phyloP scores from a whole-genome alignment of 208 protist genomes.

The Trypanosoma rangeli region DNA sequence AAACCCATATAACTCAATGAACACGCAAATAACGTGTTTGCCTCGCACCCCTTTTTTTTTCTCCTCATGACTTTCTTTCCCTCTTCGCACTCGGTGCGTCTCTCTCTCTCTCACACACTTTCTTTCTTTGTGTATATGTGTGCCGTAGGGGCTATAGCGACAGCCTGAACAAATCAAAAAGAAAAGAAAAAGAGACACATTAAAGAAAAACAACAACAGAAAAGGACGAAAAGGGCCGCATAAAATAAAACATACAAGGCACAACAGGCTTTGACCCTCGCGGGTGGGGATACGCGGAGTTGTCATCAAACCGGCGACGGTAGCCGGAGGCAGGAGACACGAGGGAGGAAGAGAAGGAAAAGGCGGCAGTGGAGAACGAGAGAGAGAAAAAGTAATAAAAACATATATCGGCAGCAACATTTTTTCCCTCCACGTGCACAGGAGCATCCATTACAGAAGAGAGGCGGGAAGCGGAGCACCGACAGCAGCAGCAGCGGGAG shows the following conservation, averaged over 20 bases:
- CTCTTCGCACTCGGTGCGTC: too few species aligned
- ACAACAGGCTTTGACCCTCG: not conserved
- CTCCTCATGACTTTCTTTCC: too few species aligned
- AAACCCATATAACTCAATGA: too few species aligned
- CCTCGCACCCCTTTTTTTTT: too few species aligned
- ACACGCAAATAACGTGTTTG: too few species aligned
- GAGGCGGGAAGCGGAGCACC: not conserved
- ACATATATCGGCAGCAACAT: not conserved
- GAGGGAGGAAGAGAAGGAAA: not conserved
- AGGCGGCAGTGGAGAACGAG: conserved; percentile 7
- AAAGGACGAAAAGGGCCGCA: not conserved
- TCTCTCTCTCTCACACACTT: too few species aligned
- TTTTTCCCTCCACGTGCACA: not conserved
- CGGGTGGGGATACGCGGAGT: not conserved
- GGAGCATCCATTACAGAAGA: too few species aligned
- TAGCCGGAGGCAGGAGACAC: not conserved
- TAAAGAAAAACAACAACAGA: conserved; percentile 13
- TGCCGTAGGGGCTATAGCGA: not conserved
- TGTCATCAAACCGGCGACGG: not conserved
- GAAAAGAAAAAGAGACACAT: not conserved
- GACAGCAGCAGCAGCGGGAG: not conserved
- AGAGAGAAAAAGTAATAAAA: not conserved
- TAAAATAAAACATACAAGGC: not conserved
- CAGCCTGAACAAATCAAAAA: not conserved
- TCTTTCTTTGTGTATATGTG: too few species aligned